Percentiles rank a stretch among this genome's conserved stretches.
phyloP scores from a whole-genome alignment of 2,329 filamentous ascomycete genomes.

The Elsinoe batatas region DNA sequence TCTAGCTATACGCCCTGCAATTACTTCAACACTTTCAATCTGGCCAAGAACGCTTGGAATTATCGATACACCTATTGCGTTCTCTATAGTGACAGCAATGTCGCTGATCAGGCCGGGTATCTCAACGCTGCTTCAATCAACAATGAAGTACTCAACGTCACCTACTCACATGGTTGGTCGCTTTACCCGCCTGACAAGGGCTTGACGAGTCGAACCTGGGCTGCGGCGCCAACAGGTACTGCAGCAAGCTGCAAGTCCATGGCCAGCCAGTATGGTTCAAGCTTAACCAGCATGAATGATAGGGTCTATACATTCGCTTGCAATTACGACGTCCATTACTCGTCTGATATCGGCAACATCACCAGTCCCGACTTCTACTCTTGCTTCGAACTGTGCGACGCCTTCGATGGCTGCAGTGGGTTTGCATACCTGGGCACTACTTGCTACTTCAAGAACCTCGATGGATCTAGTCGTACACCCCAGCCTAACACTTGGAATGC shows the following conservation, averaged over 20 bases:
- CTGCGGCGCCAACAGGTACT: conserved; percentile 14
- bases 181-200: conserved; percentile 15
- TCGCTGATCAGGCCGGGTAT: not conserved
- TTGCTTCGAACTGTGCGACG: conserved; percentile 16
- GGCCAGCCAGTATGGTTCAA: conserved; percentile 1
- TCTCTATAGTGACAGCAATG: conserved; percentile 9
- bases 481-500: conserved; percentile 14
- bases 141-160: conserved; percentile 9
- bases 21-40: conserved; percentile 17
- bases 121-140: not conserved
- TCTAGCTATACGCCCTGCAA: conserved; percentile 15
- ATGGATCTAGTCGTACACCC: conserved; percentile 11
- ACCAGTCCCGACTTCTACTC: conserved; percentile 15
- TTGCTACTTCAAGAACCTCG: conserved; percentile 16
- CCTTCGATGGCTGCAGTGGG: conserved; percentile 9
- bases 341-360: conserved; percentile 15
- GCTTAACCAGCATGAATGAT: conserved; percentile 12
- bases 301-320: conserved; percentile 14
- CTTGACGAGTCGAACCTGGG: conserved; percentile 10
- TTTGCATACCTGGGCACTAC: conserved; percentile 14
- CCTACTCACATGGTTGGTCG: conserved; percentile 14
- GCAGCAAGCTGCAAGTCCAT: conserved; percentile 13
- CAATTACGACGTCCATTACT: conserved; percentile 14
- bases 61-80: conserved; percentile 12
- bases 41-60: conserved; percentile 11